Conservation (phyloP, 768 basidiomycete genomes). For the Boletus pseudopeckii region DNA sequence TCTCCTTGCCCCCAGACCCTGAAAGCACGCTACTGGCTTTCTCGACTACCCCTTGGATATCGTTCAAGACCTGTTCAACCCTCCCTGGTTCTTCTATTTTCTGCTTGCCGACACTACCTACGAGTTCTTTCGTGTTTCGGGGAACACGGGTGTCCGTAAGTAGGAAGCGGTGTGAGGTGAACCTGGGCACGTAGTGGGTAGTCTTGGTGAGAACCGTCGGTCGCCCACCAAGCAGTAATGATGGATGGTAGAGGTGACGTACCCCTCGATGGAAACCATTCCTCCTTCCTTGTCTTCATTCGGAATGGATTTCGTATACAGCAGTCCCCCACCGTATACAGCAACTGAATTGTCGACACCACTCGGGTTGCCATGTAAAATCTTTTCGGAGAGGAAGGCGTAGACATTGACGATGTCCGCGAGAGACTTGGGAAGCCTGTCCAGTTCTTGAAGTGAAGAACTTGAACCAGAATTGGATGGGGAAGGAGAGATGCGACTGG, state of each 20-base stretch:
- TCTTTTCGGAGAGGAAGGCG: constrained; percentile 94
- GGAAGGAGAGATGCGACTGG: constrained; percentile 61
- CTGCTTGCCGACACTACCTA: constrained; percentile 80
- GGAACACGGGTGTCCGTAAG: constrained; percentile 92
- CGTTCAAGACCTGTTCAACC: constrained; percentile 70
- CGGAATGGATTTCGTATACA: constrained; percentile 71
- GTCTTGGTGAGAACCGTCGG: constrained; percentile 5
- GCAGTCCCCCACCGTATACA: constrained; percentile 88
- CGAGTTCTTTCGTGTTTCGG: constrained; percentile 90
- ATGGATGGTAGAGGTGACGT: constrained; percentile 28
- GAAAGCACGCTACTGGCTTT: constrained; percentile 73
- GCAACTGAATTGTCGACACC: constrained; percentile 96
- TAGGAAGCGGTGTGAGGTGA: constrained; percentile 86
- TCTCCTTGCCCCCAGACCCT: constrained; percentile 36
- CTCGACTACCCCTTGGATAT: constrained; percentile 84
- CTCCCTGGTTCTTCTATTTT: constrained; percentile 81
- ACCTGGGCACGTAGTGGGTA: constrained; percentile 44
- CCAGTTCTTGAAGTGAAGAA: constrained; percentile 36
- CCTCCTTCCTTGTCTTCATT: constrained; percentile 64
- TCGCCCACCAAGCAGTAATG: not conserved
- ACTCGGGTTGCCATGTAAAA: constrained; percentile 94
- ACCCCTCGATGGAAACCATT: constrained; percentile 87
- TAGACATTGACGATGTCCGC: constrained; percentile 87
- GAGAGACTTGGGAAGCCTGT: constrained; percentile 56
- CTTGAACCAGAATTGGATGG: constrained; percentile 17